Base-by-base conservation (phyloP, 1,284 basidiomycete genomes). In the Sanghuangporus weigelae region DNA sequence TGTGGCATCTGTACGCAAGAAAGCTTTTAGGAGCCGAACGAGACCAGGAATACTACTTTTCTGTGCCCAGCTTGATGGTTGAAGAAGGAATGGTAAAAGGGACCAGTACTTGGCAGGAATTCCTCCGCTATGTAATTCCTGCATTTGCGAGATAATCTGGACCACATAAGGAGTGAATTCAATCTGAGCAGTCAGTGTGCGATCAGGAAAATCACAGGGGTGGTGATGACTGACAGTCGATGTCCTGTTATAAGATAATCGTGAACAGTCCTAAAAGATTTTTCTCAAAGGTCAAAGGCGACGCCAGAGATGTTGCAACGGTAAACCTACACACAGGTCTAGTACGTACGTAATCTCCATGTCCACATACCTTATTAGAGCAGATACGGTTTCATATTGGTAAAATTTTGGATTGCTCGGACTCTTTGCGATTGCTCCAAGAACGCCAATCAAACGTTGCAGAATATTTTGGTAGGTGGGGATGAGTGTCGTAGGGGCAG, bases 121-220 rank as follows among this genome's bases (percentile, higher is more conserved):
- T 26, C 77, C 76, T 0, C 78, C 73, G 0, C 78, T 76, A 70
- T 96, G 95, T 8, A 94, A 79, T 69, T 96, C 93, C 42, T 99
- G 87, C 82, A 99, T 94, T 74, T 99, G 96, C 0, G 95, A 92
- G 38, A 98, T 85, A 68, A 99, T 87, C 73, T 99, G 97, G 82
- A 99, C 98, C 59, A 94, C 92, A 73, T 96, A 99, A 1, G 96
- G 96, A 59, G 97, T 91, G 73, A 98, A 99, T 77, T 98, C 96
- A 94, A 73, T n/a, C 3, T 55, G 39, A 51, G 31, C 23, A 26
- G 2, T 26, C 23, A 26, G 23, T 26, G 3, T 26, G 3, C 3
- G 19, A 42, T 7, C 26, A 1, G 1, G 21, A 21, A 21, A 46
- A 19, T n/a, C n/a, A 60, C 49, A 19, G 42, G 31, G 35, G 39